Base-by-base conservation (phyloP, 768 basidiomycete species). In the Leccinum broughii region DNA sequence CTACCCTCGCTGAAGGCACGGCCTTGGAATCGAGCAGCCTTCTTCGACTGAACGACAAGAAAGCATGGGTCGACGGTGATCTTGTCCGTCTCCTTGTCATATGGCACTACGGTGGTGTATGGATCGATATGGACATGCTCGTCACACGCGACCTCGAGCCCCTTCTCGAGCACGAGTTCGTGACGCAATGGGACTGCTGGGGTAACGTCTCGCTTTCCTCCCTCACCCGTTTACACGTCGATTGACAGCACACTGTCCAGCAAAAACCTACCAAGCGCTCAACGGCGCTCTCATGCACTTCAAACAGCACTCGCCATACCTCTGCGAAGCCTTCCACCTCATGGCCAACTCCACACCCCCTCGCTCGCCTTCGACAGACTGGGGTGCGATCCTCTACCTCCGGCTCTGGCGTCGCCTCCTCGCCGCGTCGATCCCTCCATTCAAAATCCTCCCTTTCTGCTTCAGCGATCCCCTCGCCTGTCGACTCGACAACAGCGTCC, bases 111-210 rank as follows among this genome's bases (percentile, higher is more conserved):
- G 96, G 96, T 6, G 96, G 96, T 2, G 84, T 95, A 50, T 98
- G 96, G 96, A 82, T 98, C 60, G 96, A 98, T 73, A 97, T 98
- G 94, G 96, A 98, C 74, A 90, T 89, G 63, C 82, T 98, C 57
- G 74, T 98, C 62, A 96, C 93, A 44, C 79, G 96, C 50, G 90
- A 93, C 75, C 77, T 98, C 30, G 80, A 86, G 7, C 94, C 95
- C 3, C 78, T 98, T 58, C 79, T 90, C 7, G 95, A 97, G 71
- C 90, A 93, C 69, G 96, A 98, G 74, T 98, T 95, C 71, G 92
- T 98, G 9, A 95, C 93, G 0, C 95, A 98, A 72, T 98, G 96
- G 96, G 96, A 98, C 69, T 98, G 96, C 74, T 97, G 97, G 72
- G 92, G 95, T 95, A 73, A 63, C 11, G 46, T 53, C 54, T 22